phyloP scores from a whole-genome alignment of 2,329 filamentous ascomycete species.

The Paraconiothyrium sp. region DNA sequence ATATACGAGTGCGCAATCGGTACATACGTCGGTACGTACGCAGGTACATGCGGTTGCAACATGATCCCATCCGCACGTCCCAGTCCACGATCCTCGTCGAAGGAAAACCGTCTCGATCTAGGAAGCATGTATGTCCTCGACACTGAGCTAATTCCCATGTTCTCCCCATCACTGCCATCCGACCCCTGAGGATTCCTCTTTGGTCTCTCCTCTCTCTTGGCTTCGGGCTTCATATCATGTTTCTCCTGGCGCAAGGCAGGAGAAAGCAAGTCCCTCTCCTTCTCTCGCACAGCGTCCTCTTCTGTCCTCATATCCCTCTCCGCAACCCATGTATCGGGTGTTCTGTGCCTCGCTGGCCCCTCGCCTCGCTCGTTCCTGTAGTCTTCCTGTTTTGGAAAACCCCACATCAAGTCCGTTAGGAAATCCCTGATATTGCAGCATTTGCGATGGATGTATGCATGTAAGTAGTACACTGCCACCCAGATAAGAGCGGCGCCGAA shows the following conservation, averaged over 20 bases:
- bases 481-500: slow-evolving; percentile 34
- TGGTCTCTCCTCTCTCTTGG: background rate
- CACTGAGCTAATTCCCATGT: background rate
- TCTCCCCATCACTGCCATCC: background rate
- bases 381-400: slow-evolving; percentile 1
- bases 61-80: background rate
- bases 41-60: slow-evolving; percentile 2
- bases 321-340: background rate
- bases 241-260: background rate
- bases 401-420: slow-evolving; percentile 18
- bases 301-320: slow-evolving; percentile 9
- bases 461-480: slow-evolving; percentile 27
- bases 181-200: slow-evolving; percentile 7
- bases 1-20: slow-evolving; percentile 1
- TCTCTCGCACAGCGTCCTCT: background rate
- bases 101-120: background rate
- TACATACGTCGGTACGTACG: slow-evolving; percentile 4
- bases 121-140: background rate
- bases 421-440: slow-evolving; percentile 31
- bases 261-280: background rate
- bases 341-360: slow-evolving; percentile 7
- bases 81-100: background rate
- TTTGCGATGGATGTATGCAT: slow-evolving; percentile 27
- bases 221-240: background rate
- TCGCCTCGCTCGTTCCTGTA: slow-evolving; percentile 7